Conservation (phyloP, 148 eudicot genomes). For the Persicaria maculosa region DNA sequence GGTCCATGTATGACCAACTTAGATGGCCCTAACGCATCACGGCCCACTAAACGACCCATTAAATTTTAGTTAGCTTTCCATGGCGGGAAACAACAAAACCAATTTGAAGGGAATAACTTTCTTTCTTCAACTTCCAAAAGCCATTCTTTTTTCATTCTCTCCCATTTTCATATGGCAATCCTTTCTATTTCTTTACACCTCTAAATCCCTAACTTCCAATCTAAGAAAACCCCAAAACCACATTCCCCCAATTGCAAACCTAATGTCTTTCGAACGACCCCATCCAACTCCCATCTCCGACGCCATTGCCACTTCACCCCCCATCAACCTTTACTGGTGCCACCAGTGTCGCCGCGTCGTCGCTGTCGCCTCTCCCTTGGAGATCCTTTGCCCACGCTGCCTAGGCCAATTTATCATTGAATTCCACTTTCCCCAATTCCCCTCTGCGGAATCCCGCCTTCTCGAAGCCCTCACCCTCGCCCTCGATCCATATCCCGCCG, state of each 20-base stretch:
- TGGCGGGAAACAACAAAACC: no score
- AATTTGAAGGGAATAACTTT: no score
- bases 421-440: constrained; percentile 33
- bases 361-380: constrained; percentile 28
- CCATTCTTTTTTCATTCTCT: no score
- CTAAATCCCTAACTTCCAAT: no score
- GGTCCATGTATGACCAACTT: no score
- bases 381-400: constrained; percentile 66
- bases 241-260: neutral
- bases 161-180: no score
- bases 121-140: no score
- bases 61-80: no score
- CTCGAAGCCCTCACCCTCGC: constrained; percentile 62
- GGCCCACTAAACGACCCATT: no score
- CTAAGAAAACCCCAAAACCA: no score
- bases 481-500: constrained; percentile 30
- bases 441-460: constrained; percentile 63
- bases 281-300: neutral
- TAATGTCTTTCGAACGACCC: neutral
- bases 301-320: neutral
- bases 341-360: constrained; percentile 66
- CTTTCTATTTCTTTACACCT: no score
- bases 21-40: no score
- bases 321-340: constrained; percentile 59
- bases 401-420: constrained; percentile 59